Base-by-base conservation (phyloP, 2,329 filamentous ascomycete genomes). In the Macrophomina tecta region DNA sequence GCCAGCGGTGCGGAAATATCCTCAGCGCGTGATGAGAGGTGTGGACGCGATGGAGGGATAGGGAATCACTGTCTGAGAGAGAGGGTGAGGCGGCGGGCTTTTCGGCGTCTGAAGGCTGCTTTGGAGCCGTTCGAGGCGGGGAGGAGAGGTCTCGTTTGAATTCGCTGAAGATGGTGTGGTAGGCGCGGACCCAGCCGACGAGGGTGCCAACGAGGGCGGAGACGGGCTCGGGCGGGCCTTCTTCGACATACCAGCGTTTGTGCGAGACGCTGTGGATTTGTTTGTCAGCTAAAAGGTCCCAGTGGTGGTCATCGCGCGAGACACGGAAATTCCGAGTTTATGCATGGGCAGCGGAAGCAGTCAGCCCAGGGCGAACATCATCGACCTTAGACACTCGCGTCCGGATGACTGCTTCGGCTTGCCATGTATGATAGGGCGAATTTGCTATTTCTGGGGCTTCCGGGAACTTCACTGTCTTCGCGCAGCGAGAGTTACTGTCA, bases 211-310 rank as follows among this genome's bases (percentile, higher is more conserved):
- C 23, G 55, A 58, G 12, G 55, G 36, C 55, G 55, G 11, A 11
- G 12, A 58, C 7, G 38, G 55, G 55, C 34, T 58, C 55, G 38
- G 55, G 38, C 23, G 55, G 55, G 36, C 55, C 55, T 45, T 58
- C 55, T 32, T 58, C 55, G 38, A 58, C 55, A 12, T 45, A 58
- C 55, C 55, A 58, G 36, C 55, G 55, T 38, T 58, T 58, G 38
- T 58, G 55, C 7, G 28, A 12, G 55, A 28, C 38, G 12, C 55
- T 58, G 55, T 8, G 3, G 12, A 6, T 4, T 16, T 28, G 18
- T 16, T 16, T 40, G 34, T 38, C n/a, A 38, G 52, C 12, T 14
- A 14, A 14, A 2, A 45, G 11, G 4, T 45, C 23, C 23, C 23
- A 23, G 42, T 2, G 11, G 11, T 45, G 7, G n/a, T 3, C 16